phyloP scores from a whole-genome alignment of 2,329 filamentous ascomycete genomes.

The Chrysoporthe austroafricana region DNA sequence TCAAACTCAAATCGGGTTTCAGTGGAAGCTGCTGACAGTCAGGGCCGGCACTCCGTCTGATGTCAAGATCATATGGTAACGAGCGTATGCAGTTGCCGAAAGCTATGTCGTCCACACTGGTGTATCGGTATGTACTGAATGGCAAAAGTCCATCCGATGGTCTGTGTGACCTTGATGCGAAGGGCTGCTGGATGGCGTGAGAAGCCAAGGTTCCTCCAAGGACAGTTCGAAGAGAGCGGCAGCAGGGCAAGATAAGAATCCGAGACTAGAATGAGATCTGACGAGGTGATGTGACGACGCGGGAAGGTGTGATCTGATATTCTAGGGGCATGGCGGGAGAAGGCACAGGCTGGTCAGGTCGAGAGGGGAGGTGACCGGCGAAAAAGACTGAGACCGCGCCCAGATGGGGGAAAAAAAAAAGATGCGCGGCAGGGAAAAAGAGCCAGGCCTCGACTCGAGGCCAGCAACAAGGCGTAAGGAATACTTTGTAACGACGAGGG shows the following conservation, averaged over 20 bases:
- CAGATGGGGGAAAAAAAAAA: background rate
- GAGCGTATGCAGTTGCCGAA: background rate
- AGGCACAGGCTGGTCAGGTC: background rate
- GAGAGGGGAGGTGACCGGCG: background rate
- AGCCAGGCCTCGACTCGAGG: background rate
- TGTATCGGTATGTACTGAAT: background rate
- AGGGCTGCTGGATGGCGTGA: background rate
- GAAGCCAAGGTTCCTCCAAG: background rate
- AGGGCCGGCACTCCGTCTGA: background rate
- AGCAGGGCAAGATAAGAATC: background rate
- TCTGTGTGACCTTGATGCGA: background rate
- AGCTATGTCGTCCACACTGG: background rate
- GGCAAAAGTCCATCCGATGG: background rate
- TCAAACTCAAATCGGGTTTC: background rate
- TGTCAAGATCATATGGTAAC: background rate
- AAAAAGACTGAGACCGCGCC: conserved; percentile 1
- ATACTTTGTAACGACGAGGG: background rate
- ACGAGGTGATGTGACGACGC: conserved; percentile 17
- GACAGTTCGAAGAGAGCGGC: background rate
- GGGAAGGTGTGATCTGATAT: conserved; percentile 13
- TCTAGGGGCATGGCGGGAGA: conserved; percentile 12
- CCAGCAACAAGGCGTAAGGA: background rate
- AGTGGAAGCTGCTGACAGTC: background rate
- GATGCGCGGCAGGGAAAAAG: background rate
- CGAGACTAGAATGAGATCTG: background rate